Conservation (phyloP, 2,329 filamentous ascomycete genomes). For the Aspergillus sp. region DNA sequence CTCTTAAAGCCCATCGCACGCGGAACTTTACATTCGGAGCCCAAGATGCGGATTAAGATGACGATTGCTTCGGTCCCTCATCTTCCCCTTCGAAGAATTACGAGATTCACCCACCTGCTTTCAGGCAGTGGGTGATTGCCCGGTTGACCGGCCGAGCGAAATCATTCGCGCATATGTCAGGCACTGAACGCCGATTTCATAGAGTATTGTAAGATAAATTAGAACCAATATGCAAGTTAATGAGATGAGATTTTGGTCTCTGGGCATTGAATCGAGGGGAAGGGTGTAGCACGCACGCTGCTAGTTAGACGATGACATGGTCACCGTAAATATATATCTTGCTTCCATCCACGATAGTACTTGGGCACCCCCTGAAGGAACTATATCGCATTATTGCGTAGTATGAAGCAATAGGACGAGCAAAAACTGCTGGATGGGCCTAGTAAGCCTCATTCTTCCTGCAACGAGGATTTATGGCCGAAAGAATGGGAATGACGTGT, state of each 20-base stretch:
- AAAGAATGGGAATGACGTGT: neutral
- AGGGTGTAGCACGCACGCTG: conserved; percentile 3
- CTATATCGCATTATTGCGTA: conserved; percentile 9
- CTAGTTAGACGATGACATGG: conserved; percentile 1
- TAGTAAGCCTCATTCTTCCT: conserved; percentile 8
- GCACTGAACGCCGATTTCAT: conserved; percentile 5
- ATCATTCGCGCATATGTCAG: neutral
- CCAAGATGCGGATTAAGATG: neutral
- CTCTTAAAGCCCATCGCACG: neutral
- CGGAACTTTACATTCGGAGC: neutral
- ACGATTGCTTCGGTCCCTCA: neutral
- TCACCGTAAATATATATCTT: neutral
- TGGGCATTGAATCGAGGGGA: neutral
- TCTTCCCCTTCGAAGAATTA: no score
- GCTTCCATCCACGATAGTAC: no score
- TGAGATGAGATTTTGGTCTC: neutral
- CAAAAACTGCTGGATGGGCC: conserved; percentile 7
- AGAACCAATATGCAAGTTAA: conserved; percentile 2
- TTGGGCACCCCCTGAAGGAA: neutral
- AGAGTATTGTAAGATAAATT: conserved; percentile 10
- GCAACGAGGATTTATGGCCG: neutral
- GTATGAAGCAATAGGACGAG: conserved; percentile 7
- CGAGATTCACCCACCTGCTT: no score
- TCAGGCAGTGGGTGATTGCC: no score
- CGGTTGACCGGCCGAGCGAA: no score